A percentile compares a stretch with the other conserved stretches of the same genome.
Evolutionary conservation across 331 rosid genomes (phyloP).

Genomic region (Pyrus hybrid): DNA sequence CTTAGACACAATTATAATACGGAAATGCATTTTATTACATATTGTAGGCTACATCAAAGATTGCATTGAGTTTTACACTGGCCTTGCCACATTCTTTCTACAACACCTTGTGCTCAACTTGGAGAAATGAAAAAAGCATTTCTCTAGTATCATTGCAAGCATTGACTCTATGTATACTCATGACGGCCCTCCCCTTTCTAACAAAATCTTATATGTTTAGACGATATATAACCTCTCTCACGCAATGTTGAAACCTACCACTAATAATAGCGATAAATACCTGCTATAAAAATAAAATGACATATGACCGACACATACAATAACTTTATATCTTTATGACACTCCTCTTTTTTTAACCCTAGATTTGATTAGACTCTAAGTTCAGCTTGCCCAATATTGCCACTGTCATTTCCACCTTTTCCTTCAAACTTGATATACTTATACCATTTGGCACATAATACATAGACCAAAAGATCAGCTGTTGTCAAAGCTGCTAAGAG

Average conservation of each 20-base stretch:
- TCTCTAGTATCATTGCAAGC: constrained; percentile 18
- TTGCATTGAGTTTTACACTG: neutral
- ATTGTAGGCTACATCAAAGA: neutral
- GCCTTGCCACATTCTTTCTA: too few relatives aligned
- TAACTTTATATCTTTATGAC: neutral
- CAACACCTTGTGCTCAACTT: constrained; percentile 12
- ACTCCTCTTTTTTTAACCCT: too few relatives aligned
- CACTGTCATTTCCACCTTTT: constrained; percentile 10
- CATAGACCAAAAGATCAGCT: constrained; percentile 37
- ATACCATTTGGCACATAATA: constrained; percentile 63
- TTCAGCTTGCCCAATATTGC: neutral
- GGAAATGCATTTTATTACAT: neutral
- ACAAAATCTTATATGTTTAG: neutral
- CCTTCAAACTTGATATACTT: constrained; percentile 55
- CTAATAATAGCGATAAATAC: neutral
- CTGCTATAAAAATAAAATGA: neutral
- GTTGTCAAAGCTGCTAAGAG: constrained; percentile 63
- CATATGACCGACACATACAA: neutral
- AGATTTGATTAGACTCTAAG: neutral
- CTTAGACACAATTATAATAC: neutral
- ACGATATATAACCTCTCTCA: neutral
- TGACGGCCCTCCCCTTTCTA: neutral
- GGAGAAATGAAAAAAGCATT: constrained; percentile 1
- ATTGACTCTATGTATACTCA: neutral
- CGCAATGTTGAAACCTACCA: neutral